These are phyloP conservation scores for Pulveroboletus sp. DNA, from an alignment of 768 basidiomycete genomes.

Conservation along the genomic window DNA sequence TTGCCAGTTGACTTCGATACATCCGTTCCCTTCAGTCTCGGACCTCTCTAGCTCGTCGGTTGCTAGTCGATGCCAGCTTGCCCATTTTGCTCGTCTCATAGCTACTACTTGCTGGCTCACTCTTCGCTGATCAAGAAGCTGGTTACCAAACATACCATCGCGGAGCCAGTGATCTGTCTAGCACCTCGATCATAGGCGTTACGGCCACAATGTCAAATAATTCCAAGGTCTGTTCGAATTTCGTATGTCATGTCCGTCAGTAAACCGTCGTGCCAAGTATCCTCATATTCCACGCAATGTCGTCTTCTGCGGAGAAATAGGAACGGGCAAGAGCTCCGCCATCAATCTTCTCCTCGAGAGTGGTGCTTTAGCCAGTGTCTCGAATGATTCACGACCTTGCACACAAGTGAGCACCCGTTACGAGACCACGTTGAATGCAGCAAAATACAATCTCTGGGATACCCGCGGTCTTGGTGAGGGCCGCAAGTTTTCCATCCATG, in stretches of 20 bases:
- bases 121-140: background rate
- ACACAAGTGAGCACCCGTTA: conserved; percentile 10
- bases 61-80: background rate
- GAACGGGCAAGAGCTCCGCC: conserved; percentile 25
- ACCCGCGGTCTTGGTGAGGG: conserved; percentile 37
- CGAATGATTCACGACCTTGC: conserved; percentile 13
- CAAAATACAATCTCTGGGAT: conserved; percentile 28
- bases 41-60: background rate
- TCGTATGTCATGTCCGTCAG: background rate
- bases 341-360: conserved; percentile 24
- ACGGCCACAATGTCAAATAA: background rate
- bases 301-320: conserved; percentile 22
- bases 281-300: conserved; percentile 10
- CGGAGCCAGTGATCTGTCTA: background rate
- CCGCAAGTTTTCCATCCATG: conserved; percentile 3
- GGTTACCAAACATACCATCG: background rate
- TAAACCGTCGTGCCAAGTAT: background rate
- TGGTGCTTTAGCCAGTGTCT: conserved; percentile 1
- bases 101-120: background rate
- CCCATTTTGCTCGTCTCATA: background rate
- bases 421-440: background rate
- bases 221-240: conserved; percentile 10
- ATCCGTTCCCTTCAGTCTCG: background rate
- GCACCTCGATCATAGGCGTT: background rate
- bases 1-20: background rate